Conservation (phyloP, 257 asterid genomes). For the Ilex aquifolium region DNA sequence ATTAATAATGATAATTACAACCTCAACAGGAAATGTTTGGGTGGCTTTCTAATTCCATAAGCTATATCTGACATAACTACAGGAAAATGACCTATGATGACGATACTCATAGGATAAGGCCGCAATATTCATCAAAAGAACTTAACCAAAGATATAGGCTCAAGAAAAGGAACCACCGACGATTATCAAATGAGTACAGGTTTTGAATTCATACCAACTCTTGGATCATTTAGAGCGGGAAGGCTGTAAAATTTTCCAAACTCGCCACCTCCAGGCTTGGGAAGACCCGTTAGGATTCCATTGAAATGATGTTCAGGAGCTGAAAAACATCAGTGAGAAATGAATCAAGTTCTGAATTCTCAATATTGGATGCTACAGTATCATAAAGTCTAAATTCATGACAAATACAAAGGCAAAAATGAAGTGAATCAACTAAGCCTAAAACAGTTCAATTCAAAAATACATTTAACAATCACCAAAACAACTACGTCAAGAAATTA, state of each 20-base stretch:
- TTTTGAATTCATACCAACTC: conserved; percentile 52
- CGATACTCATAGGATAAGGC: not conserved
- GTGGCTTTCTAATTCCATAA: not conserved
- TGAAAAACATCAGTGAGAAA: conserved; percentile 24
- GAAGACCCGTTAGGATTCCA: conserved; percentile 62
- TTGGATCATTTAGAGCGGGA: conserved; percentile 81
- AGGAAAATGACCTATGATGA: not conserved
- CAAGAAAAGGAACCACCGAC: not conserved
- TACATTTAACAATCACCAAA: not conserved
- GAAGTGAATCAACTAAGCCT: not conserved
- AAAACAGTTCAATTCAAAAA: not conserved
- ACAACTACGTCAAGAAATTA: not conserved
- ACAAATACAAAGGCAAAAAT: not conserved
- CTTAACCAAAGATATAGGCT: not conserved
- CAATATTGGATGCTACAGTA: not conserved
- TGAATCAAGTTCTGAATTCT: not conserved
- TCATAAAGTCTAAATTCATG: not conserved
- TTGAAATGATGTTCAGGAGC: conserved; percentile 69
- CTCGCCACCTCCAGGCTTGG: conserved; percentile 88
- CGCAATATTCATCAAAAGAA: not conserved
- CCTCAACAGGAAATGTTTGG: not conserved
- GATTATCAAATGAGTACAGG: not conserved
- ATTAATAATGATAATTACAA: not conserved
- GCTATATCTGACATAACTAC: not conserved
- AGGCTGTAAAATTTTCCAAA: conserved; percentile 86